These are phyloP conservation scores for Ceratobasidium papillatum DNA, from an alignment of 1,284 basidiomycete genomes.

Conservation along the genomic window DNA sequence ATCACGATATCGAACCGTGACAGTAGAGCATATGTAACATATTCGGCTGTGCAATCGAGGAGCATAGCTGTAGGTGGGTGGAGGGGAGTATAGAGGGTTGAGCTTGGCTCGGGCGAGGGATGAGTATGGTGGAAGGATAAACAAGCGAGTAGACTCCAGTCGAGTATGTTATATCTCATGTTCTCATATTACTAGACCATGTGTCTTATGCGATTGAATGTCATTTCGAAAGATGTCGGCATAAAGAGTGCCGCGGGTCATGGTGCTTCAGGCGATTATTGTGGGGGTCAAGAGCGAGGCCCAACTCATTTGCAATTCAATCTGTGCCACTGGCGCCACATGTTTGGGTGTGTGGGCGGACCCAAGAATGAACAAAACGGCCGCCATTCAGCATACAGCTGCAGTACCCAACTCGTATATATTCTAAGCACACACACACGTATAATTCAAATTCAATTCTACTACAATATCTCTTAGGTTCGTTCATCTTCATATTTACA, in stretches of 20 bases:
- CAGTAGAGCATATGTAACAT: constrained; percentile 20
- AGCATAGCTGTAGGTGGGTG: constrained; percentile 1
- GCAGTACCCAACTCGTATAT: no score
- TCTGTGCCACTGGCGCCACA: no score
- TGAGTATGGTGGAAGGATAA: neutral
- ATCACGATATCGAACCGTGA: constrained; percentile 3
- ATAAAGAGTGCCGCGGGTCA: no score
- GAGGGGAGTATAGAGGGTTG: no score
- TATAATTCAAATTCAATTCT: neutral
- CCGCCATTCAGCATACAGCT: no score
- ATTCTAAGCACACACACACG: neutral
- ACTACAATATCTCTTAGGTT: neutral
- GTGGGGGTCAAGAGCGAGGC: neutral
- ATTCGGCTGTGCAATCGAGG: constrained; percentile 21
- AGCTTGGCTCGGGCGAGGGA: no score
- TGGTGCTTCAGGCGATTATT: neutral
- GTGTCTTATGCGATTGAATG: neutral
- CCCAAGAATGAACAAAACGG: no score
- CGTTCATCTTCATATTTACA: no score
- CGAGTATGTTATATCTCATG: neutral
- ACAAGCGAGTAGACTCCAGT: neutral
- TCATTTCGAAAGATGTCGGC: neutral
- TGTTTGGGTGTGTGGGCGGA: no score
- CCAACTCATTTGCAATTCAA: neutral
- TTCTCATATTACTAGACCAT: neutral